Percentiles rank a stretch among this genome's conserved stretches.
Evolutionary conservation across 2,329 filamentous ascomycete genomes (phyloP).

Genomic region (Teratosphaeria gauchensis): DNA sequence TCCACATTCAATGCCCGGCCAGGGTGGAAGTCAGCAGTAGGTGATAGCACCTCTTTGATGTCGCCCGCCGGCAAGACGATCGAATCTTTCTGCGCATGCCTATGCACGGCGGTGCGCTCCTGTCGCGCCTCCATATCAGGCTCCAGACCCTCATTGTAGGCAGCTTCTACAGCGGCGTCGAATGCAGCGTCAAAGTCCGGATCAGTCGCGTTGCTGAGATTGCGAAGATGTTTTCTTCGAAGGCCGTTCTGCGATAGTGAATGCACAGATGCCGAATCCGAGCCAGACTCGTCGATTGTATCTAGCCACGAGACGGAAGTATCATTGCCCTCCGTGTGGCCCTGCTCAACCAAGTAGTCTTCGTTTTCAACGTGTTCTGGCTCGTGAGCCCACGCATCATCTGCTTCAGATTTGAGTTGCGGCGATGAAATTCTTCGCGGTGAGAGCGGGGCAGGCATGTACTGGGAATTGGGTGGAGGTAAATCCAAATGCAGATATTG

Average conservation of each 20-base stretch:
- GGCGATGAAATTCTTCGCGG: constrained; percentile 51
- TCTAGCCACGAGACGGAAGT: constrained; percentile 33
- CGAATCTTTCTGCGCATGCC: constrained; percentile 13
- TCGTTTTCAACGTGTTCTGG: constrained; percentile 3
- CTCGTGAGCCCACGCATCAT: constrained; percentile 8
- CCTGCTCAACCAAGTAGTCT: neutral
- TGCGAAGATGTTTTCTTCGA: constrained; percentile 59
- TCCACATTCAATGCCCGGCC: constrained; percentile 2
- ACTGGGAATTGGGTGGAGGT: constrained; percentile 31
- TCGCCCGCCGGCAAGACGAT: constrained; percentile 14
- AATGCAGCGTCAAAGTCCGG: constrained; percentile 89
- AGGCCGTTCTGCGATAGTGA: constrained; percentile 64
- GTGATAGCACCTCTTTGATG: constrained; percentile 14
- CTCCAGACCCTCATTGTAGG: constrained; percentile 86
- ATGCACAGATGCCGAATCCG: constrained; percentile 66
- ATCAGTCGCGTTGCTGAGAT: constrained; percentile 63
- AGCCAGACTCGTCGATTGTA: constrained; percentile 70
- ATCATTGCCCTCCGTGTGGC: constrained; percentile 1
- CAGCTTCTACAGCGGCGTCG: constrained; percentile 90
- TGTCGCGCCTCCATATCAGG: constrained; percentile 47
- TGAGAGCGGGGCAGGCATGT: constrained; percentile 63
- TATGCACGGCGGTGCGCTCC: constrained; percentile 15
- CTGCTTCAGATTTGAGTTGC: constrained; percentile 5
- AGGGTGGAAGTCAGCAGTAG: constrained; percentile 4
- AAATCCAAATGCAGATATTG: constrained; percentile 8